Evolutionary conservation across 192 early-diverging fungal species (phyloP), one percentile per base, ranked within the genome.

Genomic region (Geosiphon pyriformis): DNA sequence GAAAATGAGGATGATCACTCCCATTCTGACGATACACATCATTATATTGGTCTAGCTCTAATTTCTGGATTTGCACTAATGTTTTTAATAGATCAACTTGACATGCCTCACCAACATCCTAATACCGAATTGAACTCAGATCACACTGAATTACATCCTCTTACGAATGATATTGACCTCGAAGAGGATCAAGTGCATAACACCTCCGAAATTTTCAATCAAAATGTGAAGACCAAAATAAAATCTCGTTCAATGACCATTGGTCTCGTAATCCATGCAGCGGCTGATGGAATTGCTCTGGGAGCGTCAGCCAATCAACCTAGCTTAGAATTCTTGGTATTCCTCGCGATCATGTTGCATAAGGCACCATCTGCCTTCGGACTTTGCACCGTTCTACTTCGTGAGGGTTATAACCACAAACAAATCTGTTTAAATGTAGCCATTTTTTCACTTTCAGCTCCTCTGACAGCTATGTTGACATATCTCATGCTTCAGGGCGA

Each of bases 321-420:
- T 7, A 76, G 83, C 23, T 72, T 85, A 18, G 85, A 86, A 2
- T 76, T 87, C 22, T 87, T 98, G 10, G 90, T 98, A 22, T 98
- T 96, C 70, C 54, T 98, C 20, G 95, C 95, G 3, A 92, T 98
- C 63, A 90, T 96, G 82, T 76, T 98, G 29, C 95, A 98, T 82
- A 98, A 98, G 76, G 94, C 92, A 4, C 95, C 95, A 1, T 86
- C 91, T 4, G 92, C 95, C 0, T 94, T 98, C 74, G 94, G 92
- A 0, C 80, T 98, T 8, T 82, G 90, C 20, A 94, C 92, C 0
- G 88, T 91, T n/a, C 79, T 98, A 20, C 76, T 96, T 57, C 80
- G 85, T 61, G 86, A 92, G 59, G 87, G 92, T 2, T 77, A 84
- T 61, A 78, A 82, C 7, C 74, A 77, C 33, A 78, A 80, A 17